Conservation (phyloP, 2,329 filamentous ascomycete species). For the Scorias spongiosa region DNA sequence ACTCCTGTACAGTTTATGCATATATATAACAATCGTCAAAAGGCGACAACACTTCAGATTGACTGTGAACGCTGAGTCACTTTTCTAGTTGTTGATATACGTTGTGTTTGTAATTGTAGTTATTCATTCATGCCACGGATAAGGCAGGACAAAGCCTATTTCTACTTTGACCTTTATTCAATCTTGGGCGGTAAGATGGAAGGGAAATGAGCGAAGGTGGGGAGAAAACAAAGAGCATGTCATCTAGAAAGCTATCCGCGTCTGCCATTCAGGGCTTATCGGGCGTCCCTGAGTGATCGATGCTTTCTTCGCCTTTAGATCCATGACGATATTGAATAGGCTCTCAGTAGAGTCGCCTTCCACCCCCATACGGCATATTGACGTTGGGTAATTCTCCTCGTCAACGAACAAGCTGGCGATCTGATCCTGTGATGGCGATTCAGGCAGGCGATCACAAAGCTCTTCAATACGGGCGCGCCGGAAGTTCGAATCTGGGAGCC, state of each 20-base stretch:
- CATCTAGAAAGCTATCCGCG: not conserved
- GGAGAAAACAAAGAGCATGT: no score
- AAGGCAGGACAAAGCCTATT: no score
- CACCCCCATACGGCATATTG: constrained; percentile 21
- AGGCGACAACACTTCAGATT: no score
- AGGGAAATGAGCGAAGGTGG: no score
- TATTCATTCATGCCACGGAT: no score
- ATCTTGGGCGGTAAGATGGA: no score
- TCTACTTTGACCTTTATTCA: no score
- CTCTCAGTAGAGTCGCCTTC: constrained; percentile 13
- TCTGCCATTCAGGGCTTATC: constrained; percentile 9
- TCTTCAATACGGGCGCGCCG: constrained; percentile 24
- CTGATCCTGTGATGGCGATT: constrained; percentile 13
- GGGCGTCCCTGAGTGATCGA: constrained; percentile 20
- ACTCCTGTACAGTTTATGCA: not conserved
- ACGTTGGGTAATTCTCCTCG: constrained; percentile 23
- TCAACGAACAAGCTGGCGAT: constrained; percentile 26
- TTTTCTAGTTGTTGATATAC: no score
- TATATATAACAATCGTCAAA: no score
- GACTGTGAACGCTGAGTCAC: no score
- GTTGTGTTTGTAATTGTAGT: no score
- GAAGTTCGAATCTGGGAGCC: constrained; percentile 26
- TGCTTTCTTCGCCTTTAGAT: constrained; percentile 16
- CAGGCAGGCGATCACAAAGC: constrained; percentile 11
- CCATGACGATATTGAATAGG: constrained; percentile 25